Percentiles rank a stretch among this genome's conserved stretches.
phyloP scores from a whole-genome alignment of 1,284 basidiomycete species.

The Mycena citricolor region DNA sequence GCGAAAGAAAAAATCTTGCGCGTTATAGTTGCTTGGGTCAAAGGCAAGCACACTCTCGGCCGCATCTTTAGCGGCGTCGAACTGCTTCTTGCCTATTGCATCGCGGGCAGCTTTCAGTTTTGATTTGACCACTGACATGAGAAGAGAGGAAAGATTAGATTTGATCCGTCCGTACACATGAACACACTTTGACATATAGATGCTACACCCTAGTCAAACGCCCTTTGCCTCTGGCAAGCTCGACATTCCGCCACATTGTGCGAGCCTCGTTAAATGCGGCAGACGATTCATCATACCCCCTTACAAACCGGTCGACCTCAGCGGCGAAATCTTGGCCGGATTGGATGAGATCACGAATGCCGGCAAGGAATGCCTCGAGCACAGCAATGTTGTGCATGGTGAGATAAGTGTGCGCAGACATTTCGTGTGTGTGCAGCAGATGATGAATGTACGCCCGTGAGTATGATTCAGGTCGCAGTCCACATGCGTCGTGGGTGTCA shows the following conservation, averaged over 20 bases:
- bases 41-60: constrained; percentile 66
- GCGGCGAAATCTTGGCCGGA: constrained; percentile 35
- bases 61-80: constrained; percentile 64
- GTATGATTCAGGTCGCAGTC: constrained; percentile 37
- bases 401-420: constrained; percentile 76
- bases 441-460: constrained; percentile 81
- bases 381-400: constrained; percentile 72
- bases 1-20: constrained; percentile 54
- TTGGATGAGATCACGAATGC: constrained; percentile 47
- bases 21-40: constrained; percentile 78
- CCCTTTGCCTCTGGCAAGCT: constrained; percentile 66
- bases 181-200: background rate
- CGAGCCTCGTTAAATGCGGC: constrained; percentile 52
- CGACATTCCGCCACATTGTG: constrained; percentile 59
- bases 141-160: too few species aligned
- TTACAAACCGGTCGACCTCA: constrained; percentile 54
- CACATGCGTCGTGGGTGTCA: constrained; percentile 33
- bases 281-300: constrained; percentile 49
- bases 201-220: constrained; percentile 56
- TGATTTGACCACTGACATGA: constrained; percentile 41
- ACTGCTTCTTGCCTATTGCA: constrained; percentile 76
- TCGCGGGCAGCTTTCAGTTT: constrained; percentile 84
- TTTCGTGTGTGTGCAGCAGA: constrained; percentile 81
- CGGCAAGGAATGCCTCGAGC: constrained; percentile 61
- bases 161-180: background rate